A percentile compares a stretch with the other conserved stretches of the same genome.
These are phyloP conservation scores for Curvularia verruculosa DNA, from an alignment of 2,329 filamentous ascomycete genomes.

Conservation along the genomic window DNA sequence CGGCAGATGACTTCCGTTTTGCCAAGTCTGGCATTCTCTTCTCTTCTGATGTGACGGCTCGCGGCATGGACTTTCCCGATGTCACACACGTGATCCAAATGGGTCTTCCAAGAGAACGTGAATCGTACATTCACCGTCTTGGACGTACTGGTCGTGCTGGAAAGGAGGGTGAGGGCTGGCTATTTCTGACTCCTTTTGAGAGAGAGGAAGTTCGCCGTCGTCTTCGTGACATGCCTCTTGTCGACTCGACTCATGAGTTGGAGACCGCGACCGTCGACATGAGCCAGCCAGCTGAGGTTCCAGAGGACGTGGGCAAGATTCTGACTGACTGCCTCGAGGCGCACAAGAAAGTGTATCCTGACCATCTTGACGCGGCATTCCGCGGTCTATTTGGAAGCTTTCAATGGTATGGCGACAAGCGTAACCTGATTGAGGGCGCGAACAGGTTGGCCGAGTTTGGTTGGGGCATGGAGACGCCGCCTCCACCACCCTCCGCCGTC, in stretches of 20 bases:
- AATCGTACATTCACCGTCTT: slow-evolving; percentile 60
- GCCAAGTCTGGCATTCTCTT: slow-evolving; percentile 62
- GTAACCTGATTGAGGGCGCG: slow-evolving; percentile 51
- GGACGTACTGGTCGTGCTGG: slow-evolving; percentile 67
- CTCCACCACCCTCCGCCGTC: slow-evolving; percentile 40
- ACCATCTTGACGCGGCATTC: slow-evolving; percentile 60
- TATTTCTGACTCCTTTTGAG: slow-evolving; percentile 67
- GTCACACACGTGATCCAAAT: slow-evolving; percentile 60
- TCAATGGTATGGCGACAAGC: slow-evolving; percentile 51
- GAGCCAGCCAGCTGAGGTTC: slow-evolving; percentile 50
- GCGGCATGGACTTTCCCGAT: slow-evolving; percentile 61
- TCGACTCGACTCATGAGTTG: slow-evolving; percentile 59
- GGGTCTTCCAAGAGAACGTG: slow-evolving; percentile 53
- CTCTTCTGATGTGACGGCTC: slow-evolving; percentile 58
- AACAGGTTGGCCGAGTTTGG: slow-evolving; percentile 55
- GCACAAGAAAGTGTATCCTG: slow-evolving; percentile 52
- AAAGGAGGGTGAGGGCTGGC: slow-evolving; percentile 73
- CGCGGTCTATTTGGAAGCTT: slow-evolving; percentile 62
- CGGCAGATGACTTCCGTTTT: slow-evolving; percentile 73
- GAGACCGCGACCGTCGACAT: slow-evolving; percentile 58
- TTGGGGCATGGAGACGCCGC: slow-evolving; percentile 52
- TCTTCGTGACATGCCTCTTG: slow-evolving; percentile 66
- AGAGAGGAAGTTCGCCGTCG: slow-evolving; percentile 55
- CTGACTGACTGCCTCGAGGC: slow-evolving; percentile 55
- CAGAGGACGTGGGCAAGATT: slow-evolving; percentile 50